These are phyloP conservation scores for Lophiostoma macrostomum DNA, from an alignment of 495 filamentous ascomycete species.

Conservation along the genomic window DNA sequence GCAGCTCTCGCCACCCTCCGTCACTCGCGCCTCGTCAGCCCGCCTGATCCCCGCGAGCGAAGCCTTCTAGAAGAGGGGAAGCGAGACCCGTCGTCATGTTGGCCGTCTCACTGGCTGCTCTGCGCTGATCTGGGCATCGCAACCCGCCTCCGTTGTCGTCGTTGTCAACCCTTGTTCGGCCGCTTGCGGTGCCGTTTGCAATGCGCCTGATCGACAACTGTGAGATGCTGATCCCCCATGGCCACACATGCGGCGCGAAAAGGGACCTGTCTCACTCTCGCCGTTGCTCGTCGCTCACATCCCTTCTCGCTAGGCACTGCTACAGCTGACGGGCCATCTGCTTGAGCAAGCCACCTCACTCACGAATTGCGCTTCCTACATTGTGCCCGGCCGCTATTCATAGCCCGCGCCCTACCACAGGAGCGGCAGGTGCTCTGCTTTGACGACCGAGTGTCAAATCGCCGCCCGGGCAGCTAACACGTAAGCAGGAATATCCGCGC, in stretches of 20 bases:
- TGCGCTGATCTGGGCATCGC: background rate
- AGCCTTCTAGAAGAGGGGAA: constrained; percentile 9
- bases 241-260: background rate
- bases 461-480: too few relatives aligned
- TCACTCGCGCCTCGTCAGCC: background rate
- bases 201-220: constrained; percentile 3
- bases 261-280: background rate
- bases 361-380: background rate
- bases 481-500: too few relatives aligned
- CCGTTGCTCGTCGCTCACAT: background rate
- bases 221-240: background rate
- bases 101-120: background rate
- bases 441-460: too few relatives aligned
- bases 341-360: constrained; percentile 11
- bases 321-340: background rate
- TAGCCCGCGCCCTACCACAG: constrained; percentile 2
- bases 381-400: constrained; percentile 16
- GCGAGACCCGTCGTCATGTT: background rate
- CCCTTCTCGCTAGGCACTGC: background rate
- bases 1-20: constrained; percentile 8
- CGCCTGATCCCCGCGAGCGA: constrained; percentile 4
- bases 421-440: constrained; percentile 19
- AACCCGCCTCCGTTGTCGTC: background rate
- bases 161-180: background rate
- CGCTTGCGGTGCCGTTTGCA: constrained; percentile 12